Percentiles rank a stretch among this genome's conserved stretches.
Conservation (phyloP, 768 basidiomycete species). For the Amanita fuliginea region DNA sequence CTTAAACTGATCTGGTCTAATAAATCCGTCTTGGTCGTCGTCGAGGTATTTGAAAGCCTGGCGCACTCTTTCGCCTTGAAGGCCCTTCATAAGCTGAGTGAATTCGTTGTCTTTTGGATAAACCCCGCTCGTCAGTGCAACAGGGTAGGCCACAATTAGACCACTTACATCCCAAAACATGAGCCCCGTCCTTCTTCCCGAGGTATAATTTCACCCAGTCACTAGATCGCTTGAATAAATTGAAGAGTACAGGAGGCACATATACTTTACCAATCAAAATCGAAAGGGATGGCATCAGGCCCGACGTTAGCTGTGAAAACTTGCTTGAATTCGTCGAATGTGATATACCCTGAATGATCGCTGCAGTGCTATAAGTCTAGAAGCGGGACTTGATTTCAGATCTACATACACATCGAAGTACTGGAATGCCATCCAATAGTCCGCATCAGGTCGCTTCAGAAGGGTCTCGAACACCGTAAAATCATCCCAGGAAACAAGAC, state of each 20-base stretch:
- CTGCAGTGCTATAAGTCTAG: slow-evolving; percentile 24
- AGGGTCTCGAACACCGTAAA: slow-evolving; percentile 92
- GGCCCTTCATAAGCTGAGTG: slow-evolving; percentile 96
- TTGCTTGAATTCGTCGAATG: slow-evolving; percentile 90
- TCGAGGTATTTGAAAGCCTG: slow-evolving; percentile 94
- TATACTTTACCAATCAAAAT: slow-evolving; percentile 73
- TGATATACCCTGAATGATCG: slow-evolving; percentile 86
- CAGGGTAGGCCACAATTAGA: background rate
- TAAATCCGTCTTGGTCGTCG: slow-evolving; percentile 85
- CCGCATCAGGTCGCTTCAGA: slow-evolving; percentile 89
- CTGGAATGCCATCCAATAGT: slow-evolving; percentile 94
- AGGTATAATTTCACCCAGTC: slow-evolving; percentile 97
- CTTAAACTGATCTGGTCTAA: slow-evolving; percentile 89
- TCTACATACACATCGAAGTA: slow-evolving; percentile 84
- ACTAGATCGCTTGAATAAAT: slow-evolving; percentile 22
- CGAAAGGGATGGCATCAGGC: slow-evolving; percentile 79
- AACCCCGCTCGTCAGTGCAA: slow-evolving; percentile 1
- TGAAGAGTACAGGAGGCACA: background rate
- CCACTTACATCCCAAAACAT: slow-evolving; percentile 81
- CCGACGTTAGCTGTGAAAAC: slow-evolving; percentile 78
- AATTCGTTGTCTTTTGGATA: slow-evolving; percentile 77
- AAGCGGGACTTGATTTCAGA: background rate
- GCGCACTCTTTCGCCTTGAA: slow-evolving; percentile 94
- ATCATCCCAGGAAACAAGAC: slow-evolving; percentile 87
- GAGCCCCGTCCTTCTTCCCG: slow-evolving; percentile 83